These are phyloP conservation scores for Davidsoniella eucalypti DNA, from an alignment of 2,329 filamentous ascomycete genomes.

Conservation along the genomic window DNA sequence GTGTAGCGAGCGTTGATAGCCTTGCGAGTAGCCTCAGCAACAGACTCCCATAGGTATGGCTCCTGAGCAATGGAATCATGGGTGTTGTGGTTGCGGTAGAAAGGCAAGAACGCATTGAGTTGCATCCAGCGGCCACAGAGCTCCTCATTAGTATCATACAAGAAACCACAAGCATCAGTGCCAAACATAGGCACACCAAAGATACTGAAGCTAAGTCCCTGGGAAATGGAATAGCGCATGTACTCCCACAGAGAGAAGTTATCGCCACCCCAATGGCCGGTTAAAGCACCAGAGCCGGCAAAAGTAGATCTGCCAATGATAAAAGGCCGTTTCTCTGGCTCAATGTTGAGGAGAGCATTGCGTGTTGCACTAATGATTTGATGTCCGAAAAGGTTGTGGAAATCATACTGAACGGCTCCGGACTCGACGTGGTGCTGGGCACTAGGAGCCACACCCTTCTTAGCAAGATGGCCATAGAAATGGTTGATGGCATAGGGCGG, in stretches of 20 bases:
- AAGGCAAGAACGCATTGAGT: slow-evolving; percentile 53
- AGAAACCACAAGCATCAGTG: slow-evolving; percentile 65
- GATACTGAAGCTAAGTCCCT: slow-evolving; percentile 56
- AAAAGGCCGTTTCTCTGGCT: slow-evolving; percentile 57
- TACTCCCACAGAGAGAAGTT: slow-evolving; percentile 55
- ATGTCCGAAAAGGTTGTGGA: slow-evolving; percentile 65
- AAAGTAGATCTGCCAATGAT: slow-evolving; percentile 76
- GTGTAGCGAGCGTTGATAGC: slow-evolving; percentile 59
- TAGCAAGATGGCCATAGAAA: slow-evolving; percentile 38
- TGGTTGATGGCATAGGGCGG: slow-evolving; percentile 67
- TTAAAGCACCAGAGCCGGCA: slow-evolving; percentile 55
- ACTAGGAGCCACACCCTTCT: slow-evolving; percentile 40
- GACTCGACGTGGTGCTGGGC: slow-evolving; percentile 49
- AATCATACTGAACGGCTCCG: slow-evolving; percentile 61
- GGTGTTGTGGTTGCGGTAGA: slow-evolving; percentile 54
- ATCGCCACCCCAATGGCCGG: slow-evolving; percentile 72
- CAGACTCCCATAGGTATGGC: slow-evolving; percentile 51
- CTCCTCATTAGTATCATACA: slow-evolving; percentile 40
- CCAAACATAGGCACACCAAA: slow-evolving; percentile 56
- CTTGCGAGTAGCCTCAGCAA: slow-evolving; percentile 46
- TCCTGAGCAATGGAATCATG: slow-evolving; percentile 35
- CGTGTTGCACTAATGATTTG: slow-evolving; percentile 66
- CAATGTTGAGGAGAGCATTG: slow-evolving; percentile 45
- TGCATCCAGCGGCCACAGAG: slow-evolving; percentile 54
- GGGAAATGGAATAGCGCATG: slow-evolving; percentile 62